These are phyloP conservation scores for Lactuca saligna DNA, from an alignment of 129 eudicot genomes.

Conservation along the genomic window DNA sequence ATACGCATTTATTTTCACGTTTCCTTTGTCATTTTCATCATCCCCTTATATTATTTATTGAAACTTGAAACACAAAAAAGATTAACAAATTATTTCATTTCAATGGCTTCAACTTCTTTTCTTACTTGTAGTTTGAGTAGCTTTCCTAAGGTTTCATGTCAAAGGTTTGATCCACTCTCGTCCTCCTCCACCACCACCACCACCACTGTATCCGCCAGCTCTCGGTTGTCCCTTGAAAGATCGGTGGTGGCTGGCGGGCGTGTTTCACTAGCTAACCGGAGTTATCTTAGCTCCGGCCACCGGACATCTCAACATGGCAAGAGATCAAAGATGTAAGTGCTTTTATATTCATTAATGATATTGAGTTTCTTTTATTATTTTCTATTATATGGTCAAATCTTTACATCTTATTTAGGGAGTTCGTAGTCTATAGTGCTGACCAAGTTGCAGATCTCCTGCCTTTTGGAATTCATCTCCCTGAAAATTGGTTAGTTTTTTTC, in stretches of 20 bases:
- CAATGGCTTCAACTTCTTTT: slow-evolving; percentile 27
- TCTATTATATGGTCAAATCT: background rate
- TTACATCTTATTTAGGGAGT: slow-evolving; percentile 18
- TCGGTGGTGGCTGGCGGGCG: slow-evolving; percentile 1
- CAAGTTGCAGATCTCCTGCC: slow-evolving; percentile 34
- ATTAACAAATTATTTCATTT: slow-evolving; percentile 1
- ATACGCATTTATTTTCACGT: background rate
- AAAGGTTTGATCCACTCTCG: slow-evolving; percentile 31
- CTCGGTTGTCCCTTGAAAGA: background rate
- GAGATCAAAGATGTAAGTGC: slow-evolving; percentile 29
- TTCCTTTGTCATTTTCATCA: background rate
- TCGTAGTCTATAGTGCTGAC: slow-evolving; percentile 28
- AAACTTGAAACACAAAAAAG: background rate
- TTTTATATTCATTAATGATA: background rate
- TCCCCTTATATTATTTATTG: background rate
- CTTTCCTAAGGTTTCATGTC: slow-evolving; percentile 18
- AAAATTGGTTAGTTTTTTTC: slow-evolving; percentile 26
- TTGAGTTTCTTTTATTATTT: background rate
- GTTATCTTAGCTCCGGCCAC: slow-evolving; percentile 21
- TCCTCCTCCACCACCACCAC: slow-evolving; percentile 1
- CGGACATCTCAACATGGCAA: slow-evolving; percentile 2
- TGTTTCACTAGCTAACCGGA: slow-evolving; percentile 18
- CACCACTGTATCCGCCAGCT: background rate
- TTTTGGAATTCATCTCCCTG: slow-evolving; percentile 31
- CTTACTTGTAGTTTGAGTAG: slow-evolving; percentile 20